Percentiles rank a stretch among this genome's conserved stretches.
Conservation (phyloP, 1,284 basidiomycete genomes). For the Coniferiporia sulphurascens region DNA sequence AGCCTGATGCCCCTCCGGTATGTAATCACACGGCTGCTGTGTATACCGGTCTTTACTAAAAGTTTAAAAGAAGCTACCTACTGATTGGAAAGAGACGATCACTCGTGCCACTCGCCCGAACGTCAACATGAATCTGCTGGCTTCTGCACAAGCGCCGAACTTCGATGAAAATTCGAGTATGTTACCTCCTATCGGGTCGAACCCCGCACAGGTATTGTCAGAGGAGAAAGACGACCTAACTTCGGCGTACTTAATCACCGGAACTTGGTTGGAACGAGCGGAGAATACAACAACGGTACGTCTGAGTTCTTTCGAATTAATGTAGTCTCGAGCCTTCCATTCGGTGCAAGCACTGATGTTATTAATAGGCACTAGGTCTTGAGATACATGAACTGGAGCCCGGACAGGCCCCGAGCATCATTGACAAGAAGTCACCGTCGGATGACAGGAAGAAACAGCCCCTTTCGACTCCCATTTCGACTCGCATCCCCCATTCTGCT, state of each 20-base stretch:
- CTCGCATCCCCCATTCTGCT: neutral
- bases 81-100: slow-evolving; percentile 16
- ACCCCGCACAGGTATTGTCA: neutral
- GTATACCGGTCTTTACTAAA: neutral
- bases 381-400: slow-evolving; percentile 9
- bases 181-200: neutral
- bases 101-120: slow-evolving; percentile 1
- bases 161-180: neutral
- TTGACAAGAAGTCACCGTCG: neutral
- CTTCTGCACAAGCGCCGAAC: neutral
- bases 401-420: neutral
- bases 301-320: neutral
- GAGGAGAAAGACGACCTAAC: neutral
- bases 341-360: neutral
- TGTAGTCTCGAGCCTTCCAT: neutral
- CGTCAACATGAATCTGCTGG: neutral
- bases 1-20: slow-evolving; percentile 1
- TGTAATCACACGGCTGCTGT: neutral
- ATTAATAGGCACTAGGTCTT: slow-evolving; percentile 4
- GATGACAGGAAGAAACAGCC: neutral
- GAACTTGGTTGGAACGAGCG: neutral
- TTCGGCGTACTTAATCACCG: neutral
- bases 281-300: slow-evolving; percentile 10
- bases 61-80: slow-evolving; percentile 2
- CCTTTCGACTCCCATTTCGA: neutral